Evolutionary conservation across 768 basidiomycete species (phyloP).

Genomic region (Amanita molliuscula): DNA sequence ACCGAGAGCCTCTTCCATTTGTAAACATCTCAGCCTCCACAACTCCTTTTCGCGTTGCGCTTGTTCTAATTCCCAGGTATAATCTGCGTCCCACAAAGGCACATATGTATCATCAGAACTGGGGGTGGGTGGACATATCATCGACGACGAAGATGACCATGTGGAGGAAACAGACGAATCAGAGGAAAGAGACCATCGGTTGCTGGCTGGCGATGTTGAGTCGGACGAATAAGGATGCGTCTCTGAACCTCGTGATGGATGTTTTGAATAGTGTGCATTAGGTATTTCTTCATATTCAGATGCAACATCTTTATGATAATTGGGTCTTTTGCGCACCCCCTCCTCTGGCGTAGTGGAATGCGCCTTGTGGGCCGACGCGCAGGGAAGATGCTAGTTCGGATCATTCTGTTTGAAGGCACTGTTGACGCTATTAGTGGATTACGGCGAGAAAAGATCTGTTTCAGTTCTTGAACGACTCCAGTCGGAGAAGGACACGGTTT

Average conservation of each 20-base stretch:
- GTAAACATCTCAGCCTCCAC: background rate
- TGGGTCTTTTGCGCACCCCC: background rate
- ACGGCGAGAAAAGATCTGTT: background rate
- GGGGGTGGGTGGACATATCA: background rate
- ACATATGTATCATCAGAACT: background rate
- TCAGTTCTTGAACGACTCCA: background rate
- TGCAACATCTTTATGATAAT: background rate
- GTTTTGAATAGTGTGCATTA: background rate
- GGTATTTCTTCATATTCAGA: background rate
- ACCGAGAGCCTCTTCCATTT: background rate
- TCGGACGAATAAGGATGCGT: background rate
- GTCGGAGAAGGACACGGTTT: no score
- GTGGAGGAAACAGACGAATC: constrained; percentile 2
- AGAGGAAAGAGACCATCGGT: constrained; percentile 1
- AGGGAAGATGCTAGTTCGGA: background rate
- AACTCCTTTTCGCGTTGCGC: background rate
- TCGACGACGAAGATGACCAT: constrained; percentile 1
- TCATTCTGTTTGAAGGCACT: background rate
- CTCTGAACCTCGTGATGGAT: background rate
- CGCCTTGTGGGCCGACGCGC: background rate
- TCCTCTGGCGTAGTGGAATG: background rate
- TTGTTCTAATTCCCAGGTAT: background rate
- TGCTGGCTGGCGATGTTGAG: background rate
- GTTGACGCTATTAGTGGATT: background rate
- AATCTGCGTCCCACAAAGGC: background rate